Evolutionary conservation across 768 basidiomycete genomes (phyloP), one percentile per base, ranked within the genome.

Genomic region (Thelephora ganbajun): DNA sequence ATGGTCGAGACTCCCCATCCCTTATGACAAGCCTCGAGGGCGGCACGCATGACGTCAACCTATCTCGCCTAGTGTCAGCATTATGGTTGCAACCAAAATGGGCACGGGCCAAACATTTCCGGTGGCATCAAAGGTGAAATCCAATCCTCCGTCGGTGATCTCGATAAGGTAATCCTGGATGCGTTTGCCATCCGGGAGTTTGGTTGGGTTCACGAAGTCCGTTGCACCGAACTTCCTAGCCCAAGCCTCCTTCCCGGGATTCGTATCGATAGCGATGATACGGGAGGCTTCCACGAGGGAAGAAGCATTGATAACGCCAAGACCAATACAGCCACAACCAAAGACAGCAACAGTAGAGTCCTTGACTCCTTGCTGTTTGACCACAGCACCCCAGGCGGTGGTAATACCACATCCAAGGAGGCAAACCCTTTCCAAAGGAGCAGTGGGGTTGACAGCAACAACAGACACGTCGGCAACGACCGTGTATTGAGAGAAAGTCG

Each of bases 401-500:
- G 93, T 94, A 63, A 98, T 94, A 54, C 92, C 92, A 52, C 89
- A 91, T 5, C 94, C 94, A 12, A 99, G 79, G 30, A 99, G 73
- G 66, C 96, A 98, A n/a, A 93, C 90, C 59, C 91, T 96, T 23
- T 97, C 85, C 12, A 99, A 75, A 7, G 91, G 90, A 1, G 96
- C 96, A 51, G 74, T 69, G 51, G 77, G 72, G 67, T 82, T 80
- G 50, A 99, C 81, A 13, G 89, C 79, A 46, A 98, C 96, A 20
- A 99, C 87, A 16, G 93, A 98, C 41, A 92, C 92, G 54, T 99
- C 92, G 42, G 91, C 87, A 2, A 99, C 91, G 50, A 99, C 96
- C 6, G 96, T 96, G 71, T 98, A 99, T 63, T 98, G 93, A n/a
- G 94, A 96, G 71, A 99, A 99, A 2, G 96, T 94, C 30, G 94